Evolutionary conservation across 179 eudicot genomes (phyloP).

Genomic region (Spergularia azorica): DNA sequence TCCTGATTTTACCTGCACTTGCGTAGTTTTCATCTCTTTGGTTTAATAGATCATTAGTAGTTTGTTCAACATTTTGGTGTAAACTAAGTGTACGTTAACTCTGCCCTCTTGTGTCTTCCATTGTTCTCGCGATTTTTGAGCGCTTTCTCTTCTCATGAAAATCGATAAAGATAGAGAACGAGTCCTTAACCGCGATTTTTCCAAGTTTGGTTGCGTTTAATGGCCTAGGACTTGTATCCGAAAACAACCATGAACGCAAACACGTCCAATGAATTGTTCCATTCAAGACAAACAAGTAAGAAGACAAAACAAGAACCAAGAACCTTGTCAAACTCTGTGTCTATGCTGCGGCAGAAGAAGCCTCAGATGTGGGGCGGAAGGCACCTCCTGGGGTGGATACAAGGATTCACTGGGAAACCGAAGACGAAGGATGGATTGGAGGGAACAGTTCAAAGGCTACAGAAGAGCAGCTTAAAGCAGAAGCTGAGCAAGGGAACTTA

Average conservation of each 20-base stretch:
- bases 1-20: neutral
- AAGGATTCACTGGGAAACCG: constrained; percentile 84
- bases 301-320: constrained; percentile 15
- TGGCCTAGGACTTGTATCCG: too few relatives aligned
- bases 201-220: too few relatives aligned
- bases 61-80: neutral
- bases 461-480: constrained; percentile 38
- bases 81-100: neutral
- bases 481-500: constrained; percentile 33
- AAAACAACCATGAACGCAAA: too few relatives aligned
- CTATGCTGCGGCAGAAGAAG: constrained; percentile 39
- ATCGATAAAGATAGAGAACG: too few relatives aligned
- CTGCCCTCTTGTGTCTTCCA: neutral
- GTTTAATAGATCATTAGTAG: neutral
- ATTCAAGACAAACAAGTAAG: constrained; percentile 6
- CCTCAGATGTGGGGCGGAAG: constrained; percentile 20
- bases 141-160: too few relatives aligned
- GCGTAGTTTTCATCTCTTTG: neutral
- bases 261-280: too few relatives aligned
- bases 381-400: constrained; percentile 69
- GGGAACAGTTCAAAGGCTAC: constrained; percentile 30
- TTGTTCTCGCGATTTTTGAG: neutral
- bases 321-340: constrained; percentile 26
- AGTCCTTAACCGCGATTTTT: too few relatives aligned
- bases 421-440: constrained; percentile 88